Conservation (phyloP, 1,284 basidiomycete genomes). For the Cutaneotrichosporon cyanovorans region DNA sequence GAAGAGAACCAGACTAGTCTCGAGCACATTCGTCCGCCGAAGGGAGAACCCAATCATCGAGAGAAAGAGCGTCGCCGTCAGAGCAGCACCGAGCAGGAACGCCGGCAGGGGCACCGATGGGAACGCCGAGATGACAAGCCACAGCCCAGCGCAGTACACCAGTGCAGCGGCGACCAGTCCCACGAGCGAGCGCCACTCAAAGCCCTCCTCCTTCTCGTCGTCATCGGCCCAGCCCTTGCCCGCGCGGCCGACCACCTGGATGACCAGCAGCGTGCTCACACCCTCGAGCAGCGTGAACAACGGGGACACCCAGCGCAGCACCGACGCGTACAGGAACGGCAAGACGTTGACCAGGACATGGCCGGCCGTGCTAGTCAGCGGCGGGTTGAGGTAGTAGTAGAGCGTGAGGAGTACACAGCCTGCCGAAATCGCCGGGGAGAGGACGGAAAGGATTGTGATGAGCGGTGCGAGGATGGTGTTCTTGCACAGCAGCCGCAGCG, state of each 20-base stretch:
- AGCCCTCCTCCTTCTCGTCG: slow-evolving; percentile 41
- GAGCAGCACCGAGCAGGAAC: slow-evolving; percentile 41
- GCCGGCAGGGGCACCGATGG: slow-evolving; percentile 31
- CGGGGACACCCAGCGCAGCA: slow-evolving; percentile 43
- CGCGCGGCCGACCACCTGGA: slow-evolving; percentile 43
- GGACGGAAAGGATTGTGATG: slow-evolving; percentile 37
- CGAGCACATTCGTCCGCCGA: slow-evolving; percentile 83
- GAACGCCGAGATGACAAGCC: slow-evolving; percentile 32
- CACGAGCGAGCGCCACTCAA: slow-evolving; percentile 45
- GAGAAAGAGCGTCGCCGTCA: slow-evolving; percentile 58
- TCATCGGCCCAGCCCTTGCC: slow-evolving; percentile 47
- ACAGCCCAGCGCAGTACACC: slow-evolving; percentile 42
- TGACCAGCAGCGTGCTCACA: slow-evolving; percentile 39
- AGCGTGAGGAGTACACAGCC: slow-evolving; percentile 30
- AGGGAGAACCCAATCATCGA: slow-evolving; percentile 82
- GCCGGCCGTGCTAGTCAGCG: slow-evolving; percentile 8
- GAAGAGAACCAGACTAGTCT: slow-evolving; percentile 75
- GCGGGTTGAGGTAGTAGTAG: slow-evolving; percentile 40
- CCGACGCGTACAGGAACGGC: slow-evolving; percentile 41
- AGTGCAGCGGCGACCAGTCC: slow-evolving; percentile 39
- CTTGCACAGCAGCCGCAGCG: slow-evolving; percentile 39
- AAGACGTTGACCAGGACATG: slow-evolving; percentile 40
- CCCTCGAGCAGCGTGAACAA: slow-evolving; percentile 46
- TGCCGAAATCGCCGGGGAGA: slow-evolving; percentile 39
- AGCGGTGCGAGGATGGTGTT: slow-evolving; percentile 42